A percentile compares a stretch with the other conserved stretches of the same genome.
Conservation (phyloP, 2,329 filamentous ascomycete species). For the Fusarium oligoseptatum region DNA sequence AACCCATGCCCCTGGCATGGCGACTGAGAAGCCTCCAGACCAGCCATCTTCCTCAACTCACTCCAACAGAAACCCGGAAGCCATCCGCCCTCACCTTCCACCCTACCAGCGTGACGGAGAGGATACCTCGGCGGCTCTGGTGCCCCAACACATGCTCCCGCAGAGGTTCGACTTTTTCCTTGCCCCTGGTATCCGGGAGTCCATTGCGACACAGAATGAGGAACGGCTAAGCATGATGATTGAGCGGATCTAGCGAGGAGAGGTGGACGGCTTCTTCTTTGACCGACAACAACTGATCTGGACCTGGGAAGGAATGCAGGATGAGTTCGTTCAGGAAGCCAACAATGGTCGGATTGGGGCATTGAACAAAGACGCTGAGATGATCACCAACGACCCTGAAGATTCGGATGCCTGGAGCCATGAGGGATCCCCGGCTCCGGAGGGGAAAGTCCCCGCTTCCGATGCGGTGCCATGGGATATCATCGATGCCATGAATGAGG, state of each 20-base stretch:
- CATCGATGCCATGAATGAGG: not conserved
- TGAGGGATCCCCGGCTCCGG: not conserved
- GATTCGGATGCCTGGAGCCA: not conserved
- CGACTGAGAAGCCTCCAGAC: not conserved
- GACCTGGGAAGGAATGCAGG: not conserved
- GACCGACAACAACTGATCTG: not conserved
- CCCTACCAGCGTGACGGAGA: not conserved
- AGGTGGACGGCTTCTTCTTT: not conserved
- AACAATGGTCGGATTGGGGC: not conserved
- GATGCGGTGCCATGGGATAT: too few species aligned
- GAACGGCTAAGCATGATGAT: not conserved
- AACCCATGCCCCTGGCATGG: too few species aligned
- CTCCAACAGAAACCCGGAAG: not conserved
- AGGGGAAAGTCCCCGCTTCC: too few species aligned
- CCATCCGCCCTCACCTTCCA: not conserved
- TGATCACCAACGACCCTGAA: not conserved
- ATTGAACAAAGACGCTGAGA: not conserved
- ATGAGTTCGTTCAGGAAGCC: not conserved
- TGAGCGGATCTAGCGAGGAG: not conserved
- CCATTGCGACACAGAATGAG: not conserved
- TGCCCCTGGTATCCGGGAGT: not conserved
- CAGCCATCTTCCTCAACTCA: not conserved
- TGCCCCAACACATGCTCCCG: not conserved
- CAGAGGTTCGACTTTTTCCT: not conserved
- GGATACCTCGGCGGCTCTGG: not conserved